Evolutionary conservation across 1,284 basidiomycete genomes (phyloP), one percentile per base, ranked within the genome.

Genomic region (Mycena citricolor): DNA sequence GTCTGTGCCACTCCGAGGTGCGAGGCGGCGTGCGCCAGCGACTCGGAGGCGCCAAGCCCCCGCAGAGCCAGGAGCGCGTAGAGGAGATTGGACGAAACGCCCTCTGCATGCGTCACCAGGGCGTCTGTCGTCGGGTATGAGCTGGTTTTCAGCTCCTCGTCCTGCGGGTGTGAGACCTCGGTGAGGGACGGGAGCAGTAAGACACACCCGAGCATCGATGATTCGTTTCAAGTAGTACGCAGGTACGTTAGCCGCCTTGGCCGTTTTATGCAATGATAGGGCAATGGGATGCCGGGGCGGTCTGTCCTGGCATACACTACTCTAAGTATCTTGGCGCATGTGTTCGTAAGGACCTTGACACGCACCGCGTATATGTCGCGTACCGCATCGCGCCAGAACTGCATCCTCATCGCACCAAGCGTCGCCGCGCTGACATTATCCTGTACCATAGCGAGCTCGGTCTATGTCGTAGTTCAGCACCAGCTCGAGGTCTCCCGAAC

Each of bases 381-480:
- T 30, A 95, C 61, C 1, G 89, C 84, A 61, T 97, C 92, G 59
- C 82, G 80, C 94, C 93, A 97, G 66, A 94, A 97, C 62, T 94
- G 88, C 71, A 91, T 83, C 54, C 91, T 78, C 76, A 95, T 92
- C 59, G 84, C 81, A 6, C 91, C 94, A 49, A 97, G 81, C 20
- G 83, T 75, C 28, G 83, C 69, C 56, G 88, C 90, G 13, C 86
- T 84, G 12, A 93, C 85, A 11, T 77, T 74, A 51, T 94, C 91
- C 56, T 86, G 83, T 12, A 94, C 72, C 57, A 75, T 84, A 19
- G 91, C 87, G 32, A 95, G 69, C 64, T 97, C 93, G 52, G 90
- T 77, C 89, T 94, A 61, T 3, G 24, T 44, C 26, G n/a, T 44
- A 28, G 26, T 42, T 46, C 20, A 5, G 52, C 44, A 61, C 52